Base-by-base conservation (phyloP, 1,284 basidiomycete genomes). In the Singerocomus rubriflavus region DNA sequence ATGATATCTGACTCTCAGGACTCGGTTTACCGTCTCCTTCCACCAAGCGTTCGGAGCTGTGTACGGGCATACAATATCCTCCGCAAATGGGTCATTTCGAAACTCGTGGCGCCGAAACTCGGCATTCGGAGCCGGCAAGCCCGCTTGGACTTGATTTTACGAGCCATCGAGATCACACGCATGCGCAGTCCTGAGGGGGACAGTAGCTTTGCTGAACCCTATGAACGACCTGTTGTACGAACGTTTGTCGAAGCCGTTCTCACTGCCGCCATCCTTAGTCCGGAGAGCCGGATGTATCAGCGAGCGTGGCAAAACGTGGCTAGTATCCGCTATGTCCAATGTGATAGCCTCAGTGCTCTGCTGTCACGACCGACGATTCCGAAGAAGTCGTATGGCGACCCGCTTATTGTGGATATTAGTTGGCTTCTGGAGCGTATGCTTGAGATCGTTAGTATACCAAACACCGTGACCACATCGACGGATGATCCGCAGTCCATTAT, bases 371-470 rank as follows among this genome's bases (percentile, higher is more conserved):
- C 81, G 4, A 69, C 62, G 29, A 67, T 77, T 4, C 71, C 74
- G 32, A 67, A 73, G 2, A 68, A 76, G 13, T 60, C 69, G n/a
- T 74, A 73, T 26, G 71, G 73, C 31, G 78, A 80, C 29, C 70
- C 76, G 11, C 69, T 90, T 48, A 82, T 82, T 10, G 78, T 85
- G 13, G 89, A 91, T 61, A 78, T 89, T 55, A 88, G 86, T 8
- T 92, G 89, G 88, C 67, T 91, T 37, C 66, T 91, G 52, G 89
- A 92, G 65, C 79, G 86, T 41, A 77, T 91, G 64, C 69, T 91
- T 25, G 89, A 91, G 64, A 73, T 91, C 33, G 79, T 89, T 51
- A 82, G 82, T 38, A 76, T 84, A 49, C 82, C 85, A 4, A 88
- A 91, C 61, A 73, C 82, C n/a, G 66, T 88, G n/a, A 77, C 82